Conservation (phyloP, 257 asterid species). For the Linaria vulgaris region DNA sequence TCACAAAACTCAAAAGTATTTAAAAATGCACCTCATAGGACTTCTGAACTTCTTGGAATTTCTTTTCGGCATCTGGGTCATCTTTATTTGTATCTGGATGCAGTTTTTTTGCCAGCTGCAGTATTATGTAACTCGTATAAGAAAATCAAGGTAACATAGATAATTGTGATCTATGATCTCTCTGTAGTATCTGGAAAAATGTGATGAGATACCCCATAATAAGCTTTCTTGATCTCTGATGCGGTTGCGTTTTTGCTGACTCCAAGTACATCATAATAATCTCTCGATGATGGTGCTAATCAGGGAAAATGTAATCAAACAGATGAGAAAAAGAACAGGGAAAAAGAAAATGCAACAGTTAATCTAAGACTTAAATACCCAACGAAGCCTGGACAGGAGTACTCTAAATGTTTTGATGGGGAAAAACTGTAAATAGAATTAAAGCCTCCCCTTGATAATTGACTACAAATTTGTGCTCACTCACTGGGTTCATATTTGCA, state of each 20-base stretch:
- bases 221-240: slow-evolving; percentile 81
- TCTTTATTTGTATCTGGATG: slow-evolving; percentile 93
- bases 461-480: background rate
- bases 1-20: slow-evolving; percentile 9
- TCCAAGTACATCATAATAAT: slow-evolving; percentile 77
- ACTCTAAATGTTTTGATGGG: background rate
- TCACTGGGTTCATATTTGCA: background rate
- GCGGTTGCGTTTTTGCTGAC: slow-evolving; percentile 72
- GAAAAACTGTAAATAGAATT: background rate
- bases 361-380: background rate
- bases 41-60: slow-evolving; percentile 87
- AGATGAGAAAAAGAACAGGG: background rate
- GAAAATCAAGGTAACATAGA: slow-evolving; percentile 7
- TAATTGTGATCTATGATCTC: background rate
- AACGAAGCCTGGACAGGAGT: background rate
- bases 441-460: background rate
- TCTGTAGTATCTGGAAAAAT: background rate
- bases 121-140: slow-evolving; percentile 22
- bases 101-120: slow-evolving; percentile 83
- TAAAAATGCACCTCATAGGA: slow-evolving; percentile 72
- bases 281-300: slow-evolving; percentile 55
- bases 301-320: slow-evolving; percentile 9
- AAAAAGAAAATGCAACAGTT: background rate
- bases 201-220: slow-evolving; percentile 56
- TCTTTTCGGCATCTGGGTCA: slow-evolving; percentile 81